Base-by-base conservation (phyloP, 2,329 filamentous ascomycete species). In the Ophiocordyceps unilateralis region DNA sequence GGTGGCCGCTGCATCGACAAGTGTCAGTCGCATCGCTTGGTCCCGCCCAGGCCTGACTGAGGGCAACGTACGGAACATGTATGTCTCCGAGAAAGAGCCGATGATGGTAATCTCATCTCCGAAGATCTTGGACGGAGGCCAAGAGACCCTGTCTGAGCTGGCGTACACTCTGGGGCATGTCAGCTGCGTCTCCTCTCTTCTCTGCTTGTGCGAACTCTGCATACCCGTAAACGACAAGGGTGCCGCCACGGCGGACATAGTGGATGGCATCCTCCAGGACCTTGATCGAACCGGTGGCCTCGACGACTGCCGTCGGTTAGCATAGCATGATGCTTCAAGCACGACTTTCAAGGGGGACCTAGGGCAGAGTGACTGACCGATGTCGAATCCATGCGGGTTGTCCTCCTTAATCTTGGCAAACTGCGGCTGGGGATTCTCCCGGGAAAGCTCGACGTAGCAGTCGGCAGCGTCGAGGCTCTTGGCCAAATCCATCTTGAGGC, bases 311-410 rank as follows among this genome's bases (percentile, higher is more conserved):
- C 17, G 20, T 1, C n/a, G 24, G 41, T 55, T 46, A 55, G 47
- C 10, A 26, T 19, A n/a, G n/a, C 24, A 26, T 26, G 6, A 26
- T 7, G 17, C n/a, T 9, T 5, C 17, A n/a, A 45, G 22, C 2
- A 24, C 6, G 9, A 1, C 8, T 23, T n/a, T 8, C 8, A 17
- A 6, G 4, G 15, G 32, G 28, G 3, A 8, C 17, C 12, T 12
- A 9, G 8, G 15, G 38, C 0, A 6, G 15, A 38, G 10, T 44
- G 39, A 54, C 58, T 46, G 52, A 60, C 65, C 77, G 48, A 83
- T 76, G 50, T 85, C 80, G 54, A 85, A 85, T 4, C 81, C 81
- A 52, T 83, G 76, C 0, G 79, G 78, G 58, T 84, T 76, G 39
- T 76, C 69, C 37, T 64, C 60, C 62, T 76, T 77, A 47, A 85